These are phyloP conservation scores for Stygiomarasmius scandens DNA, from an alignment of 1,284 basidiomycete genomes.

Conservation along the genomic window DNA sequence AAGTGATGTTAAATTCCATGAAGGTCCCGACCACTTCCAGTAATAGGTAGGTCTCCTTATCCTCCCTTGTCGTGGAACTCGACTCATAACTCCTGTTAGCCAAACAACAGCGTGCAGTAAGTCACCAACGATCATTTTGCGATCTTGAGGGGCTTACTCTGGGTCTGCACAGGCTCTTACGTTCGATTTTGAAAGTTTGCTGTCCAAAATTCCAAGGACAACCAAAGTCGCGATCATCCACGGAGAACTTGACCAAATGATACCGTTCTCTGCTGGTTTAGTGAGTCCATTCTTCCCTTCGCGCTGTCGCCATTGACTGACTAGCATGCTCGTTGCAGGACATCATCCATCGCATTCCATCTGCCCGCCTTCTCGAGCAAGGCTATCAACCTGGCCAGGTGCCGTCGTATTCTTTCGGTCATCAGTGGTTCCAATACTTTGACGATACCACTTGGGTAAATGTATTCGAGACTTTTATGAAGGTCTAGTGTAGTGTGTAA, in stretches of 20 bases:
- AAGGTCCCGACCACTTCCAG: slow-evolving; percentile 7
- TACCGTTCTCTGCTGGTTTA: slow-evolving; percentile 36
- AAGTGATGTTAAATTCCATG: neutral
- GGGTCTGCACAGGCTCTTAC: slow-evolving; percentile 28
- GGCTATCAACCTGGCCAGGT: slow-evolving; percentile 39
- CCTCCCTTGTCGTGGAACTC: neutral
- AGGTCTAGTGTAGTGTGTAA: neutral
- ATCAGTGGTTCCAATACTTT: slow-evolving; percentile 52
- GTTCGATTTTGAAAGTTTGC: slow-evolving; percentile 38
- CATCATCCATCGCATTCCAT: slow-evolving; percentile 37
- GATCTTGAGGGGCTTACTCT: neutral
- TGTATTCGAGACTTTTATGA: slow-evolving; percentile 40
- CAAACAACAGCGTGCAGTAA: slow-evolving; percentile 36
- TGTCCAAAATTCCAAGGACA: slow-evolving; percentile 30
- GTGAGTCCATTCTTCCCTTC: slow-evolving; percentile 25
- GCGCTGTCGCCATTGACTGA: neutral
- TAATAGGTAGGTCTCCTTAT: slow-evolving; percentile 22
- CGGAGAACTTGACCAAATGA: slow-evolving; percentile 40
- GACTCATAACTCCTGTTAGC: slow-evolving; percentile 22
- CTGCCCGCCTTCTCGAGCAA: slow-evolving; percentile 35
- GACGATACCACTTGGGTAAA: slow-evolving; percentile 42
- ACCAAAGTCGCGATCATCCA: slow-evolving; percentile 44
- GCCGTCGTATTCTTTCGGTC: slow-evolving; percentile 42
- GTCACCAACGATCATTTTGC: slow-evolving; percentile 4
- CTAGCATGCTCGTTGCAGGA: neutral